Base-by-base conservation (phyloP, 2,329 filamentous ascomycete species). In the Diplodia sapinea region DNA sequence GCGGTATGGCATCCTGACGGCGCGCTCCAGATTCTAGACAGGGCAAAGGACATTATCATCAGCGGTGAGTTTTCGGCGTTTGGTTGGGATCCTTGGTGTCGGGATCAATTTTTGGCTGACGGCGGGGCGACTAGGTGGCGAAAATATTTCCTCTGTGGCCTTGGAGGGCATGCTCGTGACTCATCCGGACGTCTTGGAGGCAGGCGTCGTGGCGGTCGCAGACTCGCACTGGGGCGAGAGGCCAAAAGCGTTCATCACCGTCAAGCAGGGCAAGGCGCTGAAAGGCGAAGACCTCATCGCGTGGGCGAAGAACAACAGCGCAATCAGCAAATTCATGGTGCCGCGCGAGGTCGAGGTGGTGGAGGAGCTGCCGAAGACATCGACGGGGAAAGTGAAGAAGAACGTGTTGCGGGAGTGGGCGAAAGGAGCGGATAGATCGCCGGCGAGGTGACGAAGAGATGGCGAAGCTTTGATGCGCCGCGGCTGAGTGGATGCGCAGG, bases 11-110 rank as follows among this genome's bases (percentile, higher is more conserved):
- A 97, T 80, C 86, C 90, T 0, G 95, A 98, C 76, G 94, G 94
- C 1, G 91, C 92, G 68, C 89, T 93, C 54, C 93, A 98, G 82
- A 97, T 99, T 70, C 83, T 96, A 68, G 95, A 99, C 79, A 87
- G 95, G 23, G 92, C 93, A 15, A 99, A 99, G 82, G 95, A 99
- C 76, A 97, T 99, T 65, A 99, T 99, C 74, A 99, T 99, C 70
- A 96, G 92, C 65, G 92, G 91, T 92, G 82, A 72, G 85, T 78
- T 29, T 13, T 51, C n/a, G 31, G 43, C n/a, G 26, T 51, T 26
- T 50, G 29, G 9, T n/a, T 15, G 43, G 36, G 33, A 43, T 59
- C 6, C 36, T 29, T 52, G 50, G 31, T 11, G 11, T 12, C 8
- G 13, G 15, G 33, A 36, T 8, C 20, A 31, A 5, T 7, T 31